Evolutionary conservation across 208 protist genomes (phyloP).

Genomic region (Crithidia expoeki): DNA sequence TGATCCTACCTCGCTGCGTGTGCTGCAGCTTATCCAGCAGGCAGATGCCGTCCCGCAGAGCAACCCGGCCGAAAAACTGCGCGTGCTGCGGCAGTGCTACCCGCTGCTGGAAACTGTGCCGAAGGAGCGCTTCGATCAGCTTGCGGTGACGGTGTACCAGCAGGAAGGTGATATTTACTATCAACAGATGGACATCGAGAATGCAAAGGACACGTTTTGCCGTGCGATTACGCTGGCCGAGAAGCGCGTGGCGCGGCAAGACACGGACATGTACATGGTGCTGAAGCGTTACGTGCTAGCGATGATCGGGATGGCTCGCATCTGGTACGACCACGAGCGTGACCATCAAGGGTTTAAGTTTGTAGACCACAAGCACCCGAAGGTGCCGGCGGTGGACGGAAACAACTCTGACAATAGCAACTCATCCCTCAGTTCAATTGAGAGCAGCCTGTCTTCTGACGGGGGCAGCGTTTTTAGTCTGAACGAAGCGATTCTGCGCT

Average conservation of each 20-base stretch:
- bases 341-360: conserved; percentile 74
- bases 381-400: conserved; percentile 27
- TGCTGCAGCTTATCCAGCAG: conserved; percentile 67
- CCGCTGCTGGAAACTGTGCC: conserved; percentile 68
- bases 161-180: conserved; percentile 80
- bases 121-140: conserved; percentile 56
- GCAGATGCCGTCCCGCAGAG: conserved; percentile 48
- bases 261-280: conserved; percentile 83
- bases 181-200: conserved; percentile 48
- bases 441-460: conserved; percentile 60
- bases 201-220: conserved; percentile 69
- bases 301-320: conserved; percentile 79
- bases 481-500: conserved; percentile 77
- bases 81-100: conserved; percentile 66
- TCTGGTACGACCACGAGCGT: conserved; percentile 85
- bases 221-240: conserved; percentile 83
- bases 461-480: conserved; percentile 73
- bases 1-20: conserved; percentile 59
- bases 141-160: conserved; percentile 80
- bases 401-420: conserved; percentile 20
- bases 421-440: conserved; percentile 54
- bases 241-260: conserved; percentile 71
- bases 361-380: conserved; percentile 39
- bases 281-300: conserved; percentile 82
- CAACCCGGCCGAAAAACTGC: conserved; percentile 49